Evolutionary conservation across 306 rosid genomes (phyloP).

Genomic region (Canavalia ensiformis): DNA sequence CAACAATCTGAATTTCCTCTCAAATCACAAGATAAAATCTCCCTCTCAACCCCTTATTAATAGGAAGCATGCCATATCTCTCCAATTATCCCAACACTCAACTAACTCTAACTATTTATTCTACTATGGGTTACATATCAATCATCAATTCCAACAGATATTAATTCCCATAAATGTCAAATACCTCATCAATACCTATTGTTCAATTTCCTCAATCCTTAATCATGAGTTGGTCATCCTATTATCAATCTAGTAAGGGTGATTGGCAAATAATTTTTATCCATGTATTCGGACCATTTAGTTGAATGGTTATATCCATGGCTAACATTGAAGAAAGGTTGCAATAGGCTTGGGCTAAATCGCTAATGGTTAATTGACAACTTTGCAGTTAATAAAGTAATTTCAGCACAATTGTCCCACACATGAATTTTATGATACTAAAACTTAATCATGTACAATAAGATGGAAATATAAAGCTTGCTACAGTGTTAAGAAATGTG

Average conservation of each 20-base stretch:
- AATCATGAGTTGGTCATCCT: slow-evolving; percentile 10
- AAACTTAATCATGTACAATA: not conserved
- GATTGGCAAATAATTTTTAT: not conserved
- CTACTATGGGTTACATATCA: too few relatives aligned
- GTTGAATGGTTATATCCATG: not conserved
- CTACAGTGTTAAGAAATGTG: not conserved
- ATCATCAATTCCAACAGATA: too few relatives aligned
- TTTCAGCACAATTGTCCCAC: not conserved
- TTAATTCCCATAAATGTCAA: not conserved
- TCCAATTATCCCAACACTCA: too few relatives aligned
- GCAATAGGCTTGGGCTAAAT: not conserved
- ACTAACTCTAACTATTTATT: too few relatives aligned
- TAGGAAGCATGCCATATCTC: too few relatives aligned
- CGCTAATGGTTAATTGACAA: not conserved
- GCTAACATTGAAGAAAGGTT: not conserved
- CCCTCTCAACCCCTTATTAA: too few relatives aligned
- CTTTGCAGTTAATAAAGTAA: slow-evolving; percentile 10
- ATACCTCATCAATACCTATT: not conserved
- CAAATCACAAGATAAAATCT: too few relatives aligned
- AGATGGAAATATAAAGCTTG: not conserved
- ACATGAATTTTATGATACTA: too few relatives aligned
- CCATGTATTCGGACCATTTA: not conserved
- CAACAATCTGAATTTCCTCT: too few relatives aligned
- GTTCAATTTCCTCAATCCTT: not conserved
- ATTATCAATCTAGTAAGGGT: not conserved